phyloP scores from a whole-genome alignment of 2,329 filamentous ascomycete genomes.

The Gaeumannomyces tritici region DNA sequence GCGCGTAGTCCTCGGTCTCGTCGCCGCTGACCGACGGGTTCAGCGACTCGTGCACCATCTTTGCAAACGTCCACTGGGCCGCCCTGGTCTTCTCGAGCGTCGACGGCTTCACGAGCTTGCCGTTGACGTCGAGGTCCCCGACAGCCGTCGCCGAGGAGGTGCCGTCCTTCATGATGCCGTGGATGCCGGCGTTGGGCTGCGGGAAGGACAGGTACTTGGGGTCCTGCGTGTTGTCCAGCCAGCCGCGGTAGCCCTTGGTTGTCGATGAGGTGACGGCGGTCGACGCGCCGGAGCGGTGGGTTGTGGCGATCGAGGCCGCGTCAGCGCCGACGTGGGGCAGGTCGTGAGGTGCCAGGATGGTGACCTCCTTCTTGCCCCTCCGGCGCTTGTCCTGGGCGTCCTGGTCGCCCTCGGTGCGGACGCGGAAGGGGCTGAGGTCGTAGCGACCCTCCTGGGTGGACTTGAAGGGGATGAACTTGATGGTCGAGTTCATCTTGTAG shows the following conservation, averaged over 20 bases:
- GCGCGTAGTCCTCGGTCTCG: slow-evolving; percentile 78
- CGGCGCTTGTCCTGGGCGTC: slow-evolving; percentile 48
- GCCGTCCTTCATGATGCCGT: slow-evolving; percentile 48
- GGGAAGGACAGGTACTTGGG: slow-evolving; percentile 11
- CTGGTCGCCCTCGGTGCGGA: slow-evolving; percentile 53
- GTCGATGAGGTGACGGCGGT: background rate
- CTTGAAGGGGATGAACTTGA: slow-evolving; percentile 71
- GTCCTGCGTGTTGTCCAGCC: slow-evolving; percentile 16
- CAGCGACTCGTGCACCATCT: slow-evolving; percentile 76
- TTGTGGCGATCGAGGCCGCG: slow-evolving; percentile 20
- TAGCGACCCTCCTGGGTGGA: slow-evolving; percentile 64
- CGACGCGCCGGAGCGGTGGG: background rate
- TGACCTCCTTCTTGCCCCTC: slow-evolving; percentile 53
- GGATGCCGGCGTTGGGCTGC: slow-evolving; percentile 5
- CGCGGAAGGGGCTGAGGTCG: slow-evolving; percentile 80
- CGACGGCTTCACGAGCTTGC: slow-evolving; percentile 35
- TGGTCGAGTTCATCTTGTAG: slow-evolving; percentile 83
- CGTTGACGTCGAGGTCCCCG: background rate
- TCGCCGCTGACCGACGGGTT: slow-evolving; percentile 69
- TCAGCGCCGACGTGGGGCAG: slow-evolving; percentile 25
- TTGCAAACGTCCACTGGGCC: slow-evolving; percentile 80
- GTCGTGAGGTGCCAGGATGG: slow-evolving; percentile 53
- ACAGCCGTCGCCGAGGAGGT: slow-evolving; percentile 8
- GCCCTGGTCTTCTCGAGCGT: slow-evolving; percentile 68
- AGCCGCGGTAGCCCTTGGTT: slow-evolving; percentile 10